Percentiles rank a stretch among this genome's conserved stretches.
Evolutionary conservation across 305 asterid genomes (phyloP).

Genomic region (Solanum chacoense): DNA sequence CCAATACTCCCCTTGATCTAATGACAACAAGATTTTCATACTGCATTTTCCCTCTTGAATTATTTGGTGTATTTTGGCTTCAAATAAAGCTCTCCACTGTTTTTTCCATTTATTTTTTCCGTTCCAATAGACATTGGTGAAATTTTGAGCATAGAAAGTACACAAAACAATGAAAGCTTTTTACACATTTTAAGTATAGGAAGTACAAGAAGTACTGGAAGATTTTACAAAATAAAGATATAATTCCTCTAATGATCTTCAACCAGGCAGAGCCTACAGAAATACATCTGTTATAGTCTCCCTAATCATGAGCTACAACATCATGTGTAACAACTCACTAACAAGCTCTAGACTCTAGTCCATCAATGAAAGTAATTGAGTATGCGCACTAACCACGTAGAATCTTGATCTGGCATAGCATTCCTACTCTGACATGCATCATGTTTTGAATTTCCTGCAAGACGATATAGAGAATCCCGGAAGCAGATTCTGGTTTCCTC

Average conservation of each 20-base stretch:
- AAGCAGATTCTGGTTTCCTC: slow-evolving; percentile 35
- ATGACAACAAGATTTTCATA: neutral
- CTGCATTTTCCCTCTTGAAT: neutral
- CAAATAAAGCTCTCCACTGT: neutral
- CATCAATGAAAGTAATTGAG: neutral
- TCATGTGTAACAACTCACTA: neutral
- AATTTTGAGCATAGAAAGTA: neutral
- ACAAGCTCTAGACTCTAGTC: neutral
- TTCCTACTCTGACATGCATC: slow-evolving; percentile 1
- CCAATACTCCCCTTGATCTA: neutral
- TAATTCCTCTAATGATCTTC: neutral
- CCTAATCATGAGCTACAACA: neutral
- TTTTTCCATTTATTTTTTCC: neutral
- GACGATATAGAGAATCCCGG: slow-evolving; percentile 49
- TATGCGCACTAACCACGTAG: neutral
- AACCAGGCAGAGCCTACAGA: neutral
- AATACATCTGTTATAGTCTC: neutral
- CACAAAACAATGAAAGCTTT: neutral
- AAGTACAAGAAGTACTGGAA: neutral
- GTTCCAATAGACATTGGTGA: neutral
- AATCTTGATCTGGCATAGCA: neutral
- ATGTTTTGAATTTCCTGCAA: slow-evolving; percentile 36
- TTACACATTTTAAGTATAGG: neutral
- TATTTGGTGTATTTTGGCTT: neutral
- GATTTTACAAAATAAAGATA: neutral